Base-by-base conservation (phyloP, 257 asterid species). In the Ajuga chamaepitys region DNA sequence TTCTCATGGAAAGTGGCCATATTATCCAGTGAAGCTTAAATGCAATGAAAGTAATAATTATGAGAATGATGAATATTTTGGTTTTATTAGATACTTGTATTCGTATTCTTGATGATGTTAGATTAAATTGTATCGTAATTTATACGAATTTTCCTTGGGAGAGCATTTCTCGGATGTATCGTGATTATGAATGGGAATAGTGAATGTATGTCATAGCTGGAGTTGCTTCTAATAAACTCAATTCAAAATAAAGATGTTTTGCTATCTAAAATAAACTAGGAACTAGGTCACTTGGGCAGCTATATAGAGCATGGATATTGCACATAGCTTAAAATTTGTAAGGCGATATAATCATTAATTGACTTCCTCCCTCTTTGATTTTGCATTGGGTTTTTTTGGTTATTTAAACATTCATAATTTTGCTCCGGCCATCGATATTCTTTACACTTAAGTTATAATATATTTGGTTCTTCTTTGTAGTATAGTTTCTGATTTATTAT, bases 171-270 rank as follows among this genome's bases (percentile, higher is more conserved):
- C 14, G 18, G 38, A n/a, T n/a, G n/a, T n/a, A n/a, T n/a, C 20
- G 6, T 65, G 25, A 45, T 37, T 57, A 16, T 65, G 44, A 66
- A 44, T 41, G 65, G 52, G 40, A 26, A 59, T 53, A 53, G 40
- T 50, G 26, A 24, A 17, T 40, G 37, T 26, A 26, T 51, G 37
- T 48, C 32, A 9, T 30, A 18, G 38, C 47, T 57, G 24, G 37
- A 37, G 24, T 46, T 56, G 34, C 30, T 25, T 50, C 28, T 50
- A 51, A 42, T n/a, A 34, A 65, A 44, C 59, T 62, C 14, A n/a
- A 37, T 26, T 35, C 47, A 30, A 64, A 61, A 38, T n/a, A n/a
- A n/a, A n/a, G n/a, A n/a, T 17, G 63, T 20, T 45, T 46, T 24
- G 20, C 46, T 32, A 34, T 52, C 28, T 22, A 59, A 41, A 37